phyloP scores from a whole-genome alignment of 2,329 filamentous ascomycete species.

The Acrodontium crateriforme region DNA sequence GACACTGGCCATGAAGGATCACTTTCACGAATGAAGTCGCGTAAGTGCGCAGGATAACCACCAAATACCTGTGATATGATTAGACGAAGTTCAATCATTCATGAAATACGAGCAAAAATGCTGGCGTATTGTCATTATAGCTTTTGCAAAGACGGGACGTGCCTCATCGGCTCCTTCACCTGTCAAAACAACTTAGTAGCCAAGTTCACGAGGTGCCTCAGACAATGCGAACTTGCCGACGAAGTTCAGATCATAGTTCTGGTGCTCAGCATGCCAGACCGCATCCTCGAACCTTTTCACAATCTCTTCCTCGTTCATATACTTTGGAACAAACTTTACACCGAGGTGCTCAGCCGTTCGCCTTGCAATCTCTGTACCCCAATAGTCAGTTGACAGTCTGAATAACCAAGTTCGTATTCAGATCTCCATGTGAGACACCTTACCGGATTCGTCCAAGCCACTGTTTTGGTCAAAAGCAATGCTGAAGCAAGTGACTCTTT shows the following conservation, averaged over 20 bases:
- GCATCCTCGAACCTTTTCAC: conserved; percentile 31
- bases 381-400: conserved; percentile 9
- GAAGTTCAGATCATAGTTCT: conserved; percentile 37
- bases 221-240: conserved; percentile 40
- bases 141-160: no score
- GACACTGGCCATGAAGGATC: conserved; percentile 30
- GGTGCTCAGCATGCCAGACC: conserved; percentile 32
- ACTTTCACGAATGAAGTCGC: conserved; percentile 36
- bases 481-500: conserved; percentile 35
- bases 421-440: not conserved
- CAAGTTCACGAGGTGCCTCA: conserved; percentile 29
- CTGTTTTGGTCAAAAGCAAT: conserved; percentile 38
- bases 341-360: conserved; percentile 36
- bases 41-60: conserved; percentile 35
- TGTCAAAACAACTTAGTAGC: conserved; percentile 42
- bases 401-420: not conserved
- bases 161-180: conserved; percentile 20
- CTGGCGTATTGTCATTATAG: conserved; percentile 1
- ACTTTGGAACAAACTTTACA: conserved; percentile 30
- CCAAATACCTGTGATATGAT: no score
- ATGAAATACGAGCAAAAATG: conserved; percentile 28
- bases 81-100: conserved; percentile 35
- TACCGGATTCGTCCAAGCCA: conserved; percentile 37
- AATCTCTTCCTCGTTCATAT: conserved; percentile 31
- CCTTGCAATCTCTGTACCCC: no score